Percentiles rank a stretch among this genome's conserved stretches.
Conservation (phyloP, 768 basidiomycete genomes). For the Sutorius australiensis region DNA sequence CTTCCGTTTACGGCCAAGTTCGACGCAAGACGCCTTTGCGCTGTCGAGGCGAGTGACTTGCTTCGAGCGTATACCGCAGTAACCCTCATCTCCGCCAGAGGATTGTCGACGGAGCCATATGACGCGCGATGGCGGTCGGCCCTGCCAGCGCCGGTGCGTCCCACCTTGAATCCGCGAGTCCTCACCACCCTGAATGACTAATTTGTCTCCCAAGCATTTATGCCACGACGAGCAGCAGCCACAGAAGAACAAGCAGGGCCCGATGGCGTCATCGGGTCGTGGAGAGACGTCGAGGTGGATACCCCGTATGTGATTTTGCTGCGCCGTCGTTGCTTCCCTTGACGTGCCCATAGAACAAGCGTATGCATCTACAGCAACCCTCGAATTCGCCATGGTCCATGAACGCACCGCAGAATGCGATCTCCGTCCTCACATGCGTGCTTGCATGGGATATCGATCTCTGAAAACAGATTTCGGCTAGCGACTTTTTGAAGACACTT, state of each 20-base stretch:
- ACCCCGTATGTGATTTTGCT: slow-evolving; percentile 18
- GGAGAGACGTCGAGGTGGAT: slow-evolving; percentile 34
- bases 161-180: slow-evolving; percentile 8
- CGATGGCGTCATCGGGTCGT: slow-evolving; percentile 21
- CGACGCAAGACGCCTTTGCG: too few relatives aligned
- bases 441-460: background rate
- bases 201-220: slow-evolving; percentile 62
- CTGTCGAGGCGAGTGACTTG: too few relatives aligned
- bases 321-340: background rate
- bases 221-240: slow-evolving; percentile 83
- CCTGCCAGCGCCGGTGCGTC: slow-evolving; percentile 88
- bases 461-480: slow-evolving; percentile 24
- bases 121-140: slow-evolving; percentile 86
- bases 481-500: slow-evolving; percentile 85
- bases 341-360: slow-evolving; percentile 17
- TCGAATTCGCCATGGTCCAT: slow-evolving; percentile 53
- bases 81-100: too few relatives aligned
- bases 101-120: slow-evolving; percentile 91
- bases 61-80: too few relatives aligned
- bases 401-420: slow-evolving; percentile 42
- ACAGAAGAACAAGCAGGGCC: slow-evolving; percentile 44
- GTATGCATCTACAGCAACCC: slow-evolving; percentile 24
- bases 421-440: slow-evolving; percentile 71
- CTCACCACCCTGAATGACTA: slow-evolving; percentile 4
- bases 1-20: too few relatives aligned